A percentile compares a stretch with the other conserved stretches of the same genome.
These are phyloP conservation scores for Pestalotiopsis sp. DNA, from an alignment of 2,329 filamentous ascomycete species.

Conservation along the genomic window DNA sequence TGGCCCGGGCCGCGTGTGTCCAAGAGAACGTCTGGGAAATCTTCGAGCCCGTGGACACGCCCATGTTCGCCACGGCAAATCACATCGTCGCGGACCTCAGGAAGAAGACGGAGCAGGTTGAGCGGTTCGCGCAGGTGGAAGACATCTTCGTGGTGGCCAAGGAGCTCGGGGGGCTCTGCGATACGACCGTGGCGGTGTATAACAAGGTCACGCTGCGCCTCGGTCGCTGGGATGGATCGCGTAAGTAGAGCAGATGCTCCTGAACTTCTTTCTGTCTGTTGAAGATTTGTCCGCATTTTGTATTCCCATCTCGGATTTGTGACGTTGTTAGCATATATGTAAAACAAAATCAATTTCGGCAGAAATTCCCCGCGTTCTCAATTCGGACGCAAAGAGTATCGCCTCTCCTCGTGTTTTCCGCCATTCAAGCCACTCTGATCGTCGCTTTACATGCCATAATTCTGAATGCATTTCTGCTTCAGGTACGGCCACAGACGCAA, in stretches of 20 bases:
- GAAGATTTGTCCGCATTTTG: background rate
- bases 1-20: background rate
- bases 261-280: background rate
- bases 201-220: background rate
- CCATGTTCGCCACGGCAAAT: background rate
- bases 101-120: background rate
- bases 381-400: background rate
- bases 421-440: background rate
- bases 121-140: background rate
- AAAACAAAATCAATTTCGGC: background rate
- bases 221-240: background rate
- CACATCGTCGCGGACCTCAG: background rate
- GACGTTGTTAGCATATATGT: background rate
- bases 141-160: background rate
- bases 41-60: background rate
- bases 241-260: background rate
- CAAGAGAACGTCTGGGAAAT: background rate
- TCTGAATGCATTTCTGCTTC: too few relatives aligned
- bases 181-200: constrained; percentile 1
- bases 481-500: background rate
- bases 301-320: background rate
- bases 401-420: background rate
- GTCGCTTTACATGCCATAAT: too few relatives aligned
- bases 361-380: background rate
- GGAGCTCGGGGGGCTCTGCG: background rate